Conservation (phyloP, 345 rosid genomes). For the Aquilaria yunnanensis region DNA sequence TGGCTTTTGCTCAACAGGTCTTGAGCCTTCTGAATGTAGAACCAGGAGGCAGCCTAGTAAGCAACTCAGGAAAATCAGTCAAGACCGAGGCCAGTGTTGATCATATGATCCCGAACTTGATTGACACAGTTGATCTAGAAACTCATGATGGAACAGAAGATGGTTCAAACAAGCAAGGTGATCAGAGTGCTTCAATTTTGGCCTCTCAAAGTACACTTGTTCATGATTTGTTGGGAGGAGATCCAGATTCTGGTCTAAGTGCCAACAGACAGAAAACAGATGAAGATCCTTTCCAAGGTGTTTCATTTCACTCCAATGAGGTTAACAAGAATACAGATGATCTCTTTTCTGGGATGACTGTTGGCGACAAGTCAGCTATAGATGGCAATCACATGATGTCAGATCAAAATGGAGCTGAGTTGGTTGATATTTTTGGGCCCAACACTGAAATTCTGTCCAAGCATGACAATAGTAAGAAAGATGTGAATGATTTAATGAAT, state of each 20-base stretch:
- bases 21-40: constrained; percentile 68
- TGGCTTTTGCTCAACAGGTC: constrained; percentile 42
- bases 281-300: constrained; percentile 85
- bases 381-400: constrained; percentile 28
- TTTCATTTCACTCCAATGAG: constrained; percentile 60
- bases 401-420: constrained; percentile 29
- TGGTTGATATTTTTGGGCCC: constrained; percentile 63
- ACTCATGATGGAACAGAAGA: constrained; percentile 38
- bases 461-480: constrained; percentile 27
- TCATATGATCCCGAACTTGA: constrained; percentile 59
- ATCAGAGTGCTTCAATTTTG: constrained; percentile 29
- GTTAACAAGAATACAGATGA: constrained; percentile 41
- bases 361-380: constrained; percentile 42
- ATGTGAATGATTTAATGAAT: constrained; percentile 59
- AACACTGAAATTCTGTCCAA: constrained; percentile 29
- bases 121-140: constrained; percentile 67
- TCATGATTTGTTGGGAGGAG: constrained; percentile 77
- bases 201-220: constrained; percentile 37
- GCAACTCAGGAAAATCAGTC: constrained; percentile 37
- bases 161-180: constrained; percentile 29
- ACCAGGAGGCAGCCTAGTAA: constrained; percentile 26
- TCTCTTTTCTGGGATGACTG: constrained; percentile 77
- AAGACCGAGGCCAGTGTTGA: constrained; percentile 36
- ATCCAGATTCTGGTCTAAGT: constrained; percentile 28
- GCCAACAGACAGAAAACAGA: constrained; percentile 36